A percentile compares a stretch with the other conserved stretches of the same genome.
phyloP scores from a whole-genome alignment of 176 grass and related monocot genomes.

The Pharus latifolius region DNA sequence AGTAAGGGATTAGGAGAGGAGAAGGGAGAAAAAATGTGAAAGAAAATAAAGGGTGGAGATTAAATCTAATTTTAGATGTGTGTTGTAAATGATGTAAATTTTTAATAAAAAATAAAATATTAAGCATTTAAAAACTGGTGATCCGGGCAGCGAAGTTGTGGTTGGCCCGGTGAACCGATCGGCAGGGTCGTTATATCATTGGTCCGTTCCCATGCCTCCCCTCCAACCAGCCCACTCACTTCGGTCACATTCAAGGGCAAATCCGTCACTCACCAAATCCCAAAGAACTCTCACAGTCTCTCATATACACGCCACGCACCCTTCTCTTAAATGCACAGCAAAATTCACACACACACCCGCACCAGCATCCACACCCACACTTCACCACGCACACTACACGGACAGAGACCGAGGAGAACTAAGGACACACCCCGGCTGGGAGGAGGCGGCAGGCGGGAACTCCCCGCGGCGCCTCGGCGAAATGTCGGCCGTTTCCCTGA shows the following conservation, averaged over 20 bases:
- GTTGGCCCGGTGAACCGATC: too few relatives aligned
- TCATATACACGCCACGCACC: neutral
- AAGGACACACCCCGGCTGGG: neutral
- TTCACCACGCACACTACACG: conserved; percentile 14
- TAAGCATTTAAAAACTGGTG: too few relatives aligned
- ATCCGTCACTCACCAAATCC: conserved; percentile 1
- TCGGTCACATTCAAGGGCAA: neutral
- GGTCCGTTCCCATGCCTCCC: neutral
- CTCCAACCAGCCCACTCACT: neutral
- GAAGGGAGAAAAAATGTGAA: too few relatives aligned
- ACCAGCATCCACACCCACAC: neutral
- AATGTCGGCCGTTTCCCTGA: conserved; percentile 10
- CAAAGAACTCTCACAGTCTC: neutral
- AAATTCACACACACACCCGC: neutral
- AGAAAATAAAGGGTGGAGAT: too few relatives aligned
- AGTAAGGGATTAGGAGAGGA: too few relatives aligned
- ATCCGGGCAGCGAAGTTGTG: too few relatives aligned
- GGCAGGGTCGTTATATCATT: too few relatives aligned
- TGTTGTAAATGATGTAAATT: too few relatives aligned
- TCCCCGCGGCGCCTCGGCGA: neutral
- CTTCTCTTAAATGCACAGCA: conserved; percentile 22
- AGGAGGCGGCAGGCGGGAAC: neutral
- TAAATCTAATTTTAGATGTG: too few relatives aligned
- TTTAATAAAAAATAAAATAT: too few relatives aligned
- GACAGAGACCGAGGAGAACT: neutral